phyloP scores from a whole-genome alignment of 148 eudicot species.

The Camellia granthamiana region DNA sequence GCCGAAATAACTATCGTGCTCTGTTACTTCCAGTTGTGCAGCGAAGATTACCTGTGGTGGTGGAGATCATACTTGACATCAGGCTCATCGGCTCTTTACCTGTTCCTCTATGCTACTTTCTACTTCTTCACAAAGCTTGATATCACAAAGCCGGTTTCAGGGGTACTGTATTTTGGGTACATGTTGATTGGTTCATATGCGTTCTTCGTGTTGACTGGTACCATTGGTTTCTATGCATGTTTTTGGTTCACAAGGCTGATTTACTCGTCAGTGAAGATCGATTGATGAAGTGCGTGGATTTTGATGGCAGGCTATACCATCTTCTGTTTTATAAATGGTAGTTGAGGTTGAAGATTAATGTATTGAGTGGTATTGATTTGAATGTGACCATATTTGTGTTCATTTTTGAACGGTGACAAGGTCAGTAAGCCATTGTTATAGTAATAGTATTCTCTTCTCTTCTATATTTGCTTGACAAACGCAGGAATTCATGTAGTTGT shows the following conservation, averaged over 20 bases:
- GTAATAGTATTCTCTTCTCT: not conserved
- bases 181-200: conserved; percentile 45
- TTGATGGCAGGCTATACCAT: not conserved
- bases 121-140: conserved; percentile 38
- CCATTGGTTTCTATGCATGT: conserved; percentile 43
- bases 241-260: conserved; percentile 47
- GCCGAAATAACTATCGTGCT: conserved; percentile 39
- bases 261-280: conserved; percentile 49
- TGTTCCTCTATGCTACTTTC: conserved; percentile 43
- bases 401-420: not conserved
- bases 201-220: conserved; percentile 39
- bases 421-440: not conserved
- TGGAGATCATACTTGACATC: conserved; percentile 47
- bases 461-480: not conserved
- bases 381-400: not conserved
- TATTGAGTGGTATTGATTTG: too few relatives aligned
- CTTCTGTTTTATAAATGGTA: not conserved
- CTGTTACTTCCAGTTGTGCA: conserved; percentile 45
- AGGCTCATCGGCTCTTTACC: conserved; percentile 40
- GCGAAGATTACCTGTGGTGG: conserved; percentile 54
- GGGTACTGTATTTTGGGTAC: conserved; percentile 40
- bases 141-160: conserved; percentile 41
- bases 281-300: conserved; percentile 13
- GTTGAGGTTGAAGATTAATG: too few relatives aligned
- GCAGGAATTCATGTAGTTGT: too few relatives aligned